phyloP scores from a whole-genome alignment of 1,139 yeast genomes.

The Lodderomyces beijingensis region DNA sequence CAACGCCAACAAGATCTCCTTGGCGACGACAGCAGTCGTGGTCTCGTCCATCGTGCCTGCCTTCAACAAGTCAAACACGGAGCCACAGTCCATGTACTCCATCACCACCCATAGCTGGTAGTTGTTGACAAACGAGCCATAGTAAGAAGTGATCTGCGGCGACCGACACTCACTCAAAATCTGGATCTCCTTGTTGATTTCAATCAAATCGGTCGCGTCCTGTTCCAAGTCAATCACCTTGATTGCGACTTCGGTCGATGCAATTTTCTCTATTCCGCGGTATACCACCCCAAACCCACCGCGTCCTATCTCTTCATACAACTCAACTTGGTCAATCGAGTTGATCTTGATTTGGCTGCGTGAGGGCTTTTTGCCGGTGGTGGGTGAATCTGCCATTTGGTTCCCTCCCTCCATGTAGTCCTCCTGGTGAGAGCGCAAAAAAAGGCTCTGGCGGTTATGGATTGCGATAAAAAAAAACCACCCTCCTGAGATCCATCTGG shows the following conservation, averaged over 20 bases:
- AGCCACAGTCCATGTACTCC: constrained; percentile 86
- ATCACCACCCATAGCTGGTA: constrained; percentile 80
- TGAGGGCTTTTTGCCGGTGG: too few relatives aligned
- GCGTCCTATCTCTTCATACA: constrained; percentile 75
- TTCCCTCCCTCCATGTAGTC: too few relatives aligned
- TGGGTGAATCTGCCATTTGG: too few relatives aligned
- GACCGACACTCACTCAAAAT: constrained; percentile 71
- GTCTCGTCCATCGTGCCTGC: constrained; percentile 56
- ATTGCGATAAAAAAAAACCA: too few relatives aligned
- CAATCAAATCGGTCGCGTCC: constrained; percentile 70
- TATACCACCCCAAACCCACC: constrained; percentile 91
- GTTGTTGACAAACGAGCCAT: constrained; percentile 78
- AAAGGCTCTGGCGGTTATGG: too few relatives aligned
- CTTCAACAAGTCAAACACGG: constrained; percentile 60
- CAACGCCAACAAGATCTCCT: constrained; percentile 64
- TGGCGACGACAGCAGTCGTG: constrained; percentile 52
- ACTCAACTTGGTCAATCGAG: constrained; percentile 36
- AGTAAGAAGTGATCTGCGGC: constrained; percentile 63
- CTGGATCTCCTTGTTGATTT: constrained; percentile 74
- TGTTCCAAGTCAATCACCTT: constrained; percentile 77
- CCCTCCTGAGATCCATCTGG: too few relatives aligned
- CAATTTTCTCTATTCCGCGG: constrained; percentile 56
- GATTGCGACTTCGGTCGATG: constrained; percentile 54
- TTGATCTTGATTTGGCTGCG: constrained; percentile 7
- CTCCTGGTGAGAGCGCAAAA: too few relatives aligned